These are phyloP conservation scores for Onygena corvina DNA, from an alignment of 2,329 filamentous ascomycete genomes.

Conservation along the genomic window DNA sequence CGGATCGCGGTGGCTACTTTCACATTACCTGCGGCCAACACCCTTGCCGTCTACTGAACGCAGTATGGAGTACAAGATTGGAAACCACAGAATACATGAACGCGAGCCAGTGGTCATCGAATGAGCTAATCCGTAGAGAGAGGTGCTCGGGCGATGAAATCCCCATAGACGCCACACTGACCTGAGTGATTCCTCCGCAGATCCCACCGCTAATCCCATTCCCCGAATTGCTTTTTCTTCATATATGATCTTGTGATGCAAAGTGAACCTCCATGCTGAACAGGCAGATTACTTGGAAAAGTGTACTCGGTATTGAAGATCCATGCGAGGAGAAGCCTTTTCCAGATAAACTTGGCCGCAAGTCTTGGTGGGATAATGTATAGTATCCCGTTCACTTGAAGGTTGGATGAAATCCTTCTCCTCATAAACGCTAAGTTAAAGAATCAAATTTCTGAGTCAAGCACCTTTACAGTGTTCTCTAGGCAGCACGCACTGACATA, in stretches of 20 bases:
- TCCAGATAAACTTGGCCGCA: no score
- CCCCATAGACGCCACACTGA: neutral
- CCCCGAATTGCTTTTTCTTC: neutral
- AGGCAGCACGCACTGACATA: neutral
- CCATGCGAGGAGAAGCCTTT: no score
- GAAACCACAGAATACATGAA: neutral
- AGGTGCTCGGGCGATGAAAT: neutral
- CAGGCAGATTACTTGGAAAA: no score
- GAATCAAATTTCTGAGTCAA: neutral
- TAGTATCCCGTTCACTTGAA: no score
- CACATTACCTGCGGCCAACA: neutral
- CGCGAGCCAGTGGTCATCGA: neutral
- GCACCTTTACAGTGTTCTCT: no score
- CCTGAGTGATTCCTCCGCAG: neutral
- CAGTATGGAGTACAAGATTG: neutral
- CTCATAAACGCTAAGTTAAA: no score
- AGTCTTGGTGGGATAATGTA: no score
- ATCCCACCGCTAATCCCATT: neutral
- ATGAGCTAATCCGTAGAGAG: neutral
- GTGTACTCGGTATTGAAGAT: no score
- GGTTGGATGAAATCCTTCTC: no score
- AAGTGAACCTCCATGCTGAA: no score
- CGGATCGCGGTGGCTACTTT: slow-evolving; percentile 2
- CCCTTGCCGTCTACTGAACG: neutral
- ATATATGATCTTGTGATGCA: no score